Evolutionary conservation across 2,329 filamentous ascomycete species (phyloP).

Genomic region (Didymellaceae sp.): DNA sequence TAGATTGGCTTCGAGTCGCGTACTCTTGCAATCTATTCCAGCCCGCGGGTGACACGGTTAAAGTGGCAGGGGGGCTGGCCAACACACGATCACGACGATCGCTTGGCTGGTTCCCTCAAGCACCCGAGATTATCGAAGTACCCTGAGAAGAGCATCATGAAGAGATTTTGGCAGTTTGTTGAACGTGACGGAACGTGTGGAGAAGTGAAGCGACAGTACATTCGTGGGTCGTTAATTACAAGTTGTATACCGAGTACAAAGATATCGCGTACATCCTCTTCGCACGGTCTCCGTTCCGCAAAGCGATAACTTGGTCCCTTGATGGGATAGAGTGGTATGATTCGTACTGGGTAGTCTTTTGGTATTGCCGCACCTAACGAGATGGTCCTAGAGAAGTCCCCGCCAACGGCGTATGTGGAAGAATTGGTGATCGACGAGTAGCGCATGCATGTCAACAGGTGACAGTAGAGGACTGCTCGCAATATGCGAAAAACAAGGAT

Average conservation of each 20-base stretch:
- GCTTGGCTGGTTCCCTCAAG: constrained; percentile 6
- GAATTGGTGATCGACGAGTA: neutral
- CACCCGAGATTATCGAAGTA: neutral
- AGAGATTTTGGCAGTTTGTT: neutral
- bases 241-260: neutral
- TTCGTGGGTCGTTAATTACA: neutral
- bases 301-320: neutral
- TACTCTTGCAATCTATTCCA: constrained; percentile 21
- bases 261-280: too few relatives aligned
- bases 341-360: neutral
- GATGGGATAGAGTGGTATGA: neutral
- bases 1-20: constrained; percentile 6
- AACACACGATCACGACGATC: constrained; percentile 1
- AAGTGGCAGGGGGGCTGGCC: constrained; percentile 9
- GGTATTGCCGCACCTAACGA: too few relatives aligned
- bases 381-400: neutral
- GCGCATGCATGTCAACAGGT: constrained; percentile 40
- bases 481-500: constrained; percentile 26
- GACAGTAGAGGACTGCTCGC: constrained; percentile 26
- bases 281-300: neutral
- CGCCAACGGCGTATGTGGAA: neutral
- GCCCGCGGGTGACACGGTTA: constrained; percentile 46
- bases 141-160: too few relatives aligned
- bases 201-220: neutral
- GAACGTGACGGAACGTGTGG: neutral